These are phyloP conservation scores for Coniochaeta hoffmannii DNA, from an alignment of 2,329 filamentous ascomycete genomes.

Conservation along the genomic window DNA sequence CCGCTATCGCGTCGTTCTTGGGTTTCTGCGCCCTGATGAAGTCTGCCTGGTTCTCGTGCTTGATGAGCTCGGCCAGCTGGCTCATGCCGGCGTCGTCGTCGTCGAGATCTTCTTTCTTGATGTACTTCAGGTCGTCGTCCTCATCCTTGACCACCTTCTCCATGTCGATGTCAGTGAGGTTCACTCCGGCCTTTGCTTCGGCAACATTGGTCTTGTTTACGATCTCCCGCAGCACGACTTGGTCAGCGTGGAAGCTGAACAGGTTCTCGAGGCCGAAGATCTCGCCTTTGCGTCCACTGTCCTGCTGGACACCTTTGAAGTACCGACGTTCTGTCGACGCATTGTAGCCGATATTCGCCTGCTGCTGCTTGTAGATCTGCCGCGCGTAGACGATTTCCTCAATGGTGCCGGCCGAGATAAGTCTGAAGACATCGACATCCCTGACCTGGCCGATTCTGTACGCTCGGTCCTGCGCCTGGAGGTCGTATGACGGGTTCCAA, in stretches of 20 bases:
- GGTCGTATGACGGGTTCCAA: conserved; percentile 92
- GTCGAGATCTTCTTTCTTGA: conserved; percentile 36
- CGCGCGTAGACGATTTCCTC: conserved; percentile 96
- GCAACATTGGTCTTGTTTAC: conserved; percentile 98
- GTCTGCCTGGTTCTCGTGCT: conserved; percentile 34
- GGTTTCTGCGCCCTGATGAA: conserved; percentile 27
- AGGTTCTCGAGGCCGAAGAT: conserved; percentile 88
- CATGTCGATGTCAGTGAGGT: conserved; percentile 69
- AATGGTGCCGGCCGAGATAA: conserved; percentile 85
- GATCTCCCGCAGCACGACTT: conserved; percentile 82
- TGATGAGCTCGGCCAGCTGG: conserved; percentile 59
- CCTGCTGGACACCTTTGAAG: conserved; percentile 88
- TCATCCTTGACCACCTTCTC: conserved; percentile 51
- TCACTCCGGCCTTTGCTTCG: conserved; percentile 79
- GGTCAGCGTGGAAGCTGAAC: conserved; percentile 72
- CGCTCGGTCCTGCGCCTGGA: conserved; percentile 92
- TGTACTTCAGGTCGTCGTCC: conserved; percentile 28
- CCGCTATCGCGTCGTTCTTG: conserved; percentile 71
- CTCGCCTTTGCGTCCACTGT: conserved; percentile 76
- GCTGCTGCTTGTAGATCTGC: conserved; percentile 98
- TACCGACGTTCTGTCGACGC: conserved; percentile 89
- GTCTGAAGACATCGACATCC: conserved; percentile 90
- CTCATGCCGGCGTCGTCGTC: conserved; percentile 57
- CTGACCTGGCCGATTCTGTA: conserved; percentile 91
- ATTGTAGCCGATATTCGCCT: conserved; percentile 94